Evolutionary conservation across 768 basidiomycete species (phyloP), one percentile per base, ranked within the genome.

Genomic region (Rhizopogon vesiculosus): DNA sequence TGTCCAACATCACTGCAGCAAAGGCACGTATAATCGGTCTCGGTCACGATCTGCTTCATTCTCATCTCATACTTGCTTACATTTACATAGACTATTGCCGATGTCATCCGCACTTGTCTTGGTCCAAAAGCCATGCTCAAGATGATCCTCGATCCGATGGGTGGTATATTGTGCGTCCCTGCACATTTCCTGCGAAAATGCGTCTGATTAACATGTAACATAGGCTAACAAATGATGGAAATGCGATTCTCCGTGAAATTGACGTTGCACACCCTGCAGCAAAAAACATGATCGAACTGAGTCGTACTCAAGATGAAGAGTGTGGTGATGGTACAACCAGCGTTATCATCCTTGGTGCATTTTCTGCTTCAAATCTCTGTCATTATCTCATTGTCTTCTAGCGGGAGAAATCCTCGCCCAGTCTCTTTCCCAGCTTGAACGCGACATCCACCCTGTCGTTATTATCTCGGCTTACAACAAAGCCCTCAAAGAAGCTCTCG

Each of bases 71-170:
- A 54, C 42, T 33, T 35, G 15, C n/a, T 48, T 22, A 1, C 7
- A 55, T 59, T 22, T 29, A 13, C 54, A 19, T 56, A 95, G 94
- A 97, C 93, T 8, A 94, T 98, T 1, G 93, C 96, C 59, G 97
- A 98, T 79, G 95, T 99, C 5, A 98, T 98, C 64, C 74, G 96
- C 58, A 98, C 96, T 59, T 98, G 97, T 81, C 72, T 98, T 38
- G 97, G 95, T 1, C 96, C 96, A 1, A 96, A 97, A 67, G 87
- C 97, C 42, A 98, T 98, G 97, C 77, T 98, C 51, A 99, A 98
- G 80, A 98, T 99, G 97, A 97, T 98, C 63, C 74, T 98, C 43
- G 96, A 98, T 75, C 95, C 95, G 1, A 98, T 99, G 97, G 97
- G 97, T 51, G 97, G 97, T 53, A 98, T 99, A 63, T 67, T 98